Conservation (phyloP, 306 rosid genomes). For the Betula pendula region DNA sequence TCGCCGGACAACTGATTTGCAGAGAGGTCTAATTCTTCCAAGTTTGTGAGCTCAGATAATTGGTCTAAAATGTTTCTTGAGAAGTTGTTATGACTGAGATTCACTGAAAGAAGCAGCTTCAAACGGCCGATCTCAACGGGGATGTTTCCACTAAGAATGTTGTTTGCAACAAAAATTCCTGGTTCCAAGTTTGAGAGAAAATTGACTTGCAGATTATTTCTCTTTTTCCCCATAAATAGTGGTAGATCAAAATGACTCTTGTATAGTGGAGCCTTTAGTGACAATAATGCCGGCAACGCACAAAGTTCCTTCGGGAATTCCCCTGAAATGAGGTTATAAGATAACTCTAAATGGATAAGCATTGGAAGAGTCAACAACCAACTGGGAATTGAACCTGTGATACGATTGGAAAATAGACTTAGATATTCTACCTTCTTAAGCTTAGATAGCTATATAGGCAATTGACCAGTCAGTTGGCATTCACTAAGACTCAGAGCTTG, state of each 20-base stretch:
- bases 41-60: too few species aligned
- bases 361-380: too few species aligned
- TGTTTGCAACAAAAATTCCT: neutral
- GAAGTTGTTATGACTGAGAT: slow-evolving; percentile 2
- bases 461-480: neutral
- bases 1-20: too few species aligned
- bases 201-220: too few species aligned
- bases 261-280: neutral
- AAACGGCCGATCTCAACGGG: slow-evolving; percentile 10
- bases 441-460: slow-evolving; percentile 1
- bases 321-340: neutral
- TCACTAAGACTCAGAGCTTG: neutral
- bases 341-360: too few species aligned
- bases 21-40: too few species aligned
- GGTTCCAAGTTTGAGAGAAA: neutral
- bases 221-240: neutral
- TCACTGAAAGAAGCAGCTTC: neutral
- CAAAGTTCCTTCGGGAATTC: slow-evolving; percentile 6
- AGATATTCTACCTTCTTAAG: neutral
- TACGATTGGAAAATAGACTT: too few species aligned
- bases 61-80: too few species aligned
- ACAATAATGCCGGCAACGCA: neutral
- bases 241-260: neutral
- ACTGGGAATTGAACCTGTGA: too few species aligned
- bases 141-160: neutral